Conservation (phyloP, 345 rosid genomes). For the Capsella bursapastoris region DNA sequence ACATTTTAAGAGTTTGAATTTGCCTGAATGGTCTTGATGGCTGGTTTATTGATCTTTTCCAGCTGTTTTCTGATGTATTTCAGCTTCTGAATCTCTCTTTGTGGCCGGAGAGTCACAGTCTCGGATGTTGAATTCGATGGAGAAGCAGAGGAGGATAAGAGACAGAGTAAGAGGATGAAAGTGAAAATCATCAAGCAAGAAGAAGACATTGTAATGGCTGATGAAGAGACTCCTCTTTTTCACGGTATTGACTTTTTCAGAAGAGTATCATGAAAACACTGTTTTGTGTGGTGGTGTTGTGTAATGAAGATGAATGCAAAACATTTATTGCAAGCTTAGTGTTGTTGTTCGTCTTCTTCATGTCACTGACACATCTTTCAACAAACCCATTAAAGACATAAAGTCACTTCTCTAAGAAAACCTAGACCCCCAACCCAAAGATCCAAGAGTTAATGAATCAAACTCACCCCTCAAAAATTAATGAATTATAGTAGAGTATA, state of each 20-base stretch:
- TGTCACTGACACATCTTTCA: conserved; percentile 54
- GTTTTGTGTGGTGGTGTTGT: conserved; percentile 37
- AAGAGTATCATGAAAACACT: conserved; percentile 48
- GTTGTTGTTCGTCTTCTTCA: conserved; percentile 54
- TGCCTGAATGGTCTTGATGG: conserved; percentile 85
- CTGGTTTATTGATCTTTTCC: conserved; percentile 77
- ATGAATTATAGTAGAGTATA: conserved; percentile 3
- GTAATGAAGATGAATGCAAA: conserved; percentile 55
- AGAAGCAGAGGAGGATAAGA: conserved; percentile 47
- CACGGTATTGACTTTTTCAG: conserved; percentile 44
- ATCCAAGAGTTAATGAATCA: conserved; percentile 34
- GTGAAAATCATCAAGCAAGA: conserved; percentile 51
- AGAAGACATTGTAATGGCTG: conserved; percentile 56
- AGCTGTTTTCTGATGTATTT: conserved; percentile 64
- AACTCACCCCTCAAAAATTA: conserved; percentile 20
- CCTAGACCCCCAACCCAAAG: conserved; percentile 28
- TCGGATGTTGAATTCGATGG: conserved; percentile 27
- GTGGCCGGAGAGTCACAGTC: conserved; percentile 59
- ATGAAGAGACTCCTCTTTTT: conserved; percentile 52
- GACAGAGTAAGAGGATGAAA: conserved; percentile 53
- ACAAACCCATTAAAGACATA: conserved; percentile 46
- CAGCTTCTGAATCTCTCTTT: conserved; percentile 60
- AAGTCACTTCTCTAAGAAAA: conserved; percentile 49
- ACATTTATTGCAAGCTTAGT: conserved; percentile 56
- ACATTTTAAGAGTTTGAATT: conserved; percentile 18